Evolutionary conservation across 352 stramenopile genomes (phyloP).

Genomic region (Phytophthora palmivora): DNA sequence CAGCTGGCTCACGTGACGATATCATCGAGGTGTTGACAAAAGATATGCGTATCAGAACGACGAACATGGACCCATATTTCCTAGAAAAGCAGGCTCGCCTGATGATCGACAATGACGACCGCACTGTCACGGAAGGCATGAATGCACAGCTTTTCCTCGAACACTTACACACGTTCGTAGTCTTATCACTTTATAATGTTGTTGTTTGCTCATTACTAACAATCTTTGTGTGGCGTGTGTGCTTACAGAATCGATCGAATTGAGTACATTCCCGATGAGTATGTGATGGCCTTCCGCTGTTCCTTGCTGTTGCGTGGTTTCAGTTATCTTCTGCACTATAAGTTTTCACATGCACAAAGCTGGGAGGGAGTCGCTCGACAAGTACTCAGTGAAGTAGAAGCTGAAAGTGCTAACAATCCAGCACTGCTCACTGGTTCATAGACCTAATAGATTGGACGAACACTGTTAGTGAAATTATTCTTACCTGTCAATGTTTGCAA

Average conservation of each 20-base stretch:
- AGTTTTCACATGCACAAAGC: constrained; percentile 86
- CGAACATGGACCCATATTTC: constrained; percentile 84
- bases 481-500: no score
- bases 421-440: constrained; percentile 1
- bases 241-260: constrained; percentile 75
- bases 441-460: no score
- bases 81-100: constrained; percentile 83
- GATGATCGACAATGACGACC: constrained; percentile 90
- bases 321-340: constrained; percentile 86
- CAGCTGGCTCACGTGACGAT: constrained; percentile 70
- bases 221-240: constrained; percentile 1
- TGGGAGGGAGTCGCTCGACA: constrained; percentile 76
- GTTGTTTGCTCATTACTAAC: constrained; percentile 7
- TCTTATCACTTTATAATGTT: background rate
- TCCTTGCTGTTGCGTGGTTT: constrained; percentile 88
- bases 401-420: constrained; percentile 3
- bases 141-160: constrained; percentile 90
- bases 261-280: constrained; percentile 85
- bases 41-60: constrained; percentile 80
- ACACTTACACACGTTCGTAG: constrained; percentile 77
- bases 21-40: constrained; percentile 79
- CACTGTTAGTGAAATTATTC: no score
- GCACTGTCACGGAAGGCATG: constrained; percentile 78
- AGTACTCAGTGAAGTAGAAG: constrained; percentile 60
- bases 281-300: constrained; percentile 88